Evolutionary conservation across 768 basidiomycete species (phyloP), one percentile per base, ranked within the genome.

Genomic region (Panaeolus papilionaceus): DNA sequence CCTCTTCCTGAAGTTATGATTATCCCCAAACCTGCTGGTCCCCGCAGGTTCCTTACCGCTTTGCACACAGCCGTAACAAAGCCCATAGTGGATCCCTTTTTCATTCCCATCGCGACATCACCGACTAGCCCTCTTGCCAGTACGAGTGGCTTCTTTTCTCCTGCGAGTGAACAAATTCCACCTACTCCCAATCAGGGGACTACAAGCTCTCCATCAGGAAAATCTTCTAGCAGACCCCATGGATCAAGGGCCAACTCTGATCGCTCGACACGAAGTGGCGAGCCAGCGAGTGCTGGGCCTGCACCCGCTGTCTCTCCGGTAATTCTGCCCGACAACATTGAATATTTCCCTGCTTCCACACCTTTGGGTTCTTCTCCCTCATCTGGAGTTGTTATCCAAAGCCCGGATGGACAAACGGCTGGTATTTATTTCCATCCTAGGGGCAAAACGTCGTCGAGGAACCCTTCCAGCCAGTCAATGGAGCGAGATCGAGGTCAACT

Each of bases 21-120:
- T 71, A 91, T 99, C 44, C 97, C 96, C 23, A 99, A 99, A 79
- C 97, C 97, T 10, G 96, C 93, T 18, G 97, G 98, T 4, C 98
- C 98, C 7, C 89, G 97, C 44, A 89, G 97, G 9, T 91, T 98
- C 72, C 82, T 99, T 71, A 96, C 96, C 23, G 92, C 96, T 28
- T 82, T 99, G 18, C 92, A 97, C 75, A 98, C 94, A 4, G 96
- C 96, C 1, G 85, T 94, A 62, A 92, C 88, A 9, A 93, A 90
- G 70, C 96, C 98, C 0, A 75, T 88, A 11, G 88, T 99, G 38
- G 97, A 99, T 75, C 93, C 96, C 0, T 92, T 91, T 77, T 98
- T 99, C 74, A 79, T 87, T 0, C 97, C 98, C n/a, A 99, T 95
- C 69, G 97, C 97, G 0, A 98, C 95, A 0, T 92, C 93, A 0